Base-by-base conservation (phyloP, 805 yeast species). In the Ogataea paraovalis region DNA sequence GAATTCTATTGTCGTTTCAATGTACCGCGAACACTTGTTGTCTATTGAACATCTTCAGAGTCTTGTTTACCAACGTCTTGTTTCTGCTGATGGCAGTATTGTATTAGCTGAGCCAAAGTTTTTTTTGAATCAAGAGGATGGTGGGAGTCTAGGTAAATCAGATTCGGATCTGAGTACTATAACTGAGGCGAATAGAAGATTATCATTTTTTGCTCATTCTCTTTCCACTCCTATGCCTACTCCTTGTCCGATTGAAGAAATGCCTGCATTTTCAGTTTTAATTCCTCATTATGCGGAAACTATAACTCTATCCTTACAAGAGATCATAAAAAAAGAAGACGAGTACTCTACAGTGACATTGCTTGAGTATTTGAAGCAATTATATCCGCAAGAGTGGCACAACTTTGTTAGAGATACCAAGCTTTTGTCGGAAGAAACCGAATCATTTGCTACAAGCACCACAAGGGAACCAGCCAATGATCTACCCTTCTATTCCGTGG, bases 151-250 rank as follows among this genome's bases (percentile, higher is more conserved):
- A 9, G 48, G 54, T 10, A 59, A 79, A 74, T 53, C 74, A 80
- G 68, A 80, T 16, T 79, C 84, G 55, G 80, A 79, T 21, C 63
- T 77, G 1, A 79, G 80, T 43, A 79, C 89, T 30, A 30, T 30
- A 7, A 30, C 34, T 0, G 96, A 87, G 60, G 96, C 96, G 0
- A 83, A 83, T 59, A 71, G 96, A 57, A 74, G 97, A 53, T 78
- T 89, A 1, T 85, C 96, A 0, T 89, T 87, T 61, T 89, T 89
- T 72, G 96, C 97, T 0, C 96, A 89, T 60, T 87, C 96, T 0
- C 69, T 89, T 39, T 83, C 96, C 0, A 87, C 95, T 0, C 92
- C 96, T 1, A 84, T 89, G 71, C 85, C 88, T 0, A 89, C 83
- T 40, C 83, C 89, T 0, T 66, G 75, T 12, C 77, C 88, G 0